Evolutionary conservation across 2,329 filamentous ascomycete genomes (phyloP).

Genomic region (Xylaria sp.): DNA sequence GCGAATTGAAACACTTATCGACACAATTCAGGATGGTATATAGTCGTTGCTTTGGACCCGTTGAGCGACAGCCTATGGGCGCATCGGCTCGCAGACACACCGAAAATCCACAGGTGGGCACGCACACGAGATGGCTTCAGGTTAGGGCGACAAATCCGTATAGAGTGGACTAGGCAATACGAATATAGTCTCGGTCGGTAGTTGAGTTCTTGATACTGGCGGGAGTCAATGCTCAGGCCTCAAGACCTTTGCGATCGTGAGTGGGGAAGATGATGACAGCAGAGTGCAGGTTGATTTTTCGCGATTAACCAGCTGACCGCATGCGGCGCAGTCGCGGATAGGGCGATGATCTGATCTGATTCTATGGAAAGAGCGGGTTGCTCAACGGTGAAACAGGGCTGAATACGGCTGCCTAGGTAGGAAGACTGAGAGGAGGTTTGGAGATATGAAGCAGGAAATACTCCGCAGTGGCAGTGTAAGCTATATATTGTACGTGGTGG

Average conservation of each 20-base stretch:
- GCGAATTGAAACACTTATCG: constrained; percentile 13
- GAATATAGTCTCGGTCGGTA: constrained; percentile 14
- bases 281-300: constrained; percentile 9
- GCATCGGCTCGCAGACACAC: constrained; percentile 15
- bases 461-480: background rate
- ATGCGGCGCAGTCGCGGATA: constrained; percentile 12
- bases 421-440: constrained; percentile 8
- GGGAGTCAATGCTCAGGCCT: constrained; percentile 9
- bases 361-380: constrained; percentile 21
- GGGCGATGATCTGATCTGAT: constrained; percentile 23
- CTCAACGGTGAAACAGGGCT: constrained; percentile 21
- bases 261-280: constrained; percentile 11
- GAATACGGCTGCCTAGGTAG: constrained; percentile 22
- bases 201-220: constrained; percentile 19
- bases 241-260: constrained; percentile 10
- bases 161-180: background rate
- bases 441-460: background rate
- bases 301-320: constrained; percentile 7
- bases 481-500: background rate
- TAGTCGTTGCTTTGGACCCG: constrained; percentile 18
- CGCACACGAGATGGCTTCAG: constrained; percentile 1
- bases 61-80: background rate
- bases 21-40: constrained; percentile 16
- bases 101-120: background rate
- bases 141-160: constrained; percentile 3